Conservation (phyloP, 208 protist genomes). For the Tritrichomonas musculus region DNA sequence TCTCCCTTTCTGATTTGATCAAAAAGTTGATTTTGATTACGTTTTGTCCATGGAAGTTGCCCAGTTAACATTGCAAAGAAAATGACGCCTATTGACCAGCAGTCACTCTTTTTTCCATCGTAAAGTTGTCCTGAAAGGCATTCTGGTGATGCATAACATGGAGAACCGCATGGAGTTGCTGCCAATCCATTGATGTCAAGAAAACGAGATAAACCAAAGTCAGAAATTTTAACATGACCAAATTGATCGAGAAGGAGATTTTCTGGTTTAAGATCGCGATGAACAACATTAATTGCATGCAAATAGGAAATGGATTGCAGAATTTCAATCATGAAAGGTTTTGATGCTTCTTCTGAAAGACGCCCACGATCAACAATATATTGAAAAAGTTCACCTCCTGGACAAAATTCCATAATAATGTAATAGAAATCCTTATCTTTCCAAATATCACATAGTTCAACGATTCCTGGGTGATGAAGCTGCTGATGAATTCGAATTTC, state of each 20-base stretch:
- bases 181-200: background rate
- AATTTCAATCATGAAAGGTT: background rate
- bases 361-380: background rate
- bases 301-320: background rate
- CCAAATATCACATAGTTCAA: background rate
- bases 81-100: background rate
- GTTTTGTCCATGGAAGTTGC: background rate
- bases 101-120: background rate
- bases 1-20: background rate
- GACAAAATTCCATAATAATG: constrained; percentile 31
- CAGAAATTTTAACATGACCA: background rate
- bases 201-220: constrained; percentile 7
- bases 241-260: background rate
- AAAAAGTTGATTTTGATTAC: background rate
- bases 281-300: background rate
- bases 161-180: background rate
- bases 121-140: background rate
- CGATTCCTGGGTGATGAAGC: background rate
- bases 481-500: background rate
- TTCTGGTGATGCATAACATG: constrained; percentile 11
- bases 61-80: background rate
- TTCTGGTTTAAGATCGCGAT: constrained; percentile 25
- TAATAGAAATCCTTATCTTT: background rate
- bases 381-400: background rate
- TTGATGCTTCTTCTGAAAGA: background rate